Conservation (phyloP, 768 basidiomycete species). For the Xerocomellus amylosporus region DNA sequence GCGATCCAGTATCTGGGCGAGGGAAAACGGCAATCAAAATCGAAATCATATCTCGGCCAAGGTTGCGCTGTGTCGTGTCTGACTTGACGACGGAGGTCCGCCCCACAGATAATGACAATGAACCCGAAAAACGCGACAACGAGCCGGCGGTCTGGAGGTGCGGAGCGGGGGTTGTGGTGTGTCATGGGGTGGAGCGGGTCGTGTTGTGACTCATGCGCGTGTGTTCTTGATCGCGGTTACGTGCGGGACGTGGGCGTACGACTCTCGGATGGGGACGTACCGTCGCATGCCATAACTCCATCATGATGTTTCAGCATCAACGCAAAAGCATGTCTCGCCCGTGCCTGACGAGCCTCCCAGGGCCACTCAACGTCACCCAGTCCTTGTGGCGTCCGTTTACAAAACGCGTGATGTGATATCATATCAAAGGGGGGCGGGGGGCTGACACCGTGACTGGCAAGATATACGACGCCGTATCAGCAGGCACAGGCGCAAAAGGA, state of each 20-base stretch:
- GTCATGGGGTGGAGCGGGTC: neutral
- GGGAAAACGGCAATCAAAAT: neutral
- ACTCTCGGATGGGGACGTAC: neutral
- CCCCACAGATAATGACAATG: constrained; percentile 6
- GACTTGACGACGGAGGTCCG: neutral
- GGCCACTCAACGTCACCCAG: neutral
- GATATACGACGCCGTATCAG: neutral
- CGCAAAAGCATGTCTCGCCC: constrained; percentile 1
- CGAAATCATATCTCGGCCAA: neutral
- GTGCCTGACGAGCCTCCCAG: constrained; percentile 4
- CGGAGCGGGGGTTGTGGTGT: neutral
- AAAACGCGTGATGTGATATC: neutral
- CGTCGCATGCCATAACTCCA: constrained; percentile 13
- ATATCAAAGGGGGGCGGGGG: neutral
- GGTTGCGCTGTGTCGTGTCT: too few relatives aligned
- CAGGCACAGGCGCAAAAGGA: constrained; percentile 19
- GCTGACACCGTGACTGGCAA: constrained; percentile 12
- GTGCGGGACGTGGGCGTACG: neutral
- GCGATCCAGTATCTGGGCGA: neutral
- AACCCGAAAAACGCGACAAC: neutral
- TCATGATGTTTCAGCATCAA: constrained; percentile 7
- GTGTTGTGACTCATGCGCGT: neutral
- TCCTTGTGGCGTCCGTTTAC: constrained; percentile 19
- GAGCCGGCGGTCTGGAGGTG: constrained; percentile 7
- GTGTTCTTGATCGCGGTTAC: constrained; percentile 5